Evolutionary conservation across 2,329 filamentous ascomycete species (phyloP), one percentile per base, ranked within the genome.

Genomic region (Leptographium galeiforme): DNA sequence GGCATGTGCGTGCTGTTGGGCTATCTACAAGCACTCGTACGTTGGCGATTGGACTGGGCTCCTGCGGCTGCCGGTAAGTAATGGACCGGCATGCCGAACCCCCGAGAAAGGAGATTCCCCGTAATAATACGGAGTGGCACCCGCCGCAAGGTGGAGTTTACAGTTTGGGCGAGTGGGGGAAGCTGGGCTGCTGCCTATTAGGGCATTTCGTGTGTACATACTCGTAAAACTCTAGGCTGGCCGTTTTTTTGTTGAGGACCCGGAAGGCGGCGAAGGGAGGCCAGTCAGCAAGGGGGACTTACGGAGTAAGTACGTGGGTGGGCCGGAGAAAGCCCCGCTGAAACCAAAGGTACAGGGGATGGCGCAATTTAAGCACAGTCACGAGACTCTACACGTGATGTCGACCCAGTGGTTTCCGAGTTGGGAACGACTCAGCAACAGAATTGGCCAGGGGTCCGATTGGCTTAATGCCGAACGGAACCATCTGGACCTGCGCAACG

Each of bases 391-490:
- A 36, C 34, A 36, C 33, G 46, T 48, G 46, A 48, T 11, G 4
- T 13, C 5, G 3, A 6, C 6, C 18, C 11, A 48, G 33, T 2
- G 38, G 10, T 10, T 6, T 13, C 16, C n/a, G n/a, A 25, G 25
- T 2, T 25, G 25, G 25, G 25, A 25, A 3, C 46, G 7, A 48
- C 47, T 48, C 45, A 48, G 45, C 45, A 36, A 34, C 45, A 48
- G 2, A 4, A 38, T 4, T 18, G n/a, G 13, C 16, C 8, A 25
- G 32, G 46, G 46, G 32, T 25, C 48, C 48, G 25, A 49, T 49
- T 49, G 48, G 48, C 48, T 48, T 34, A 48, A 38, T 33, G n/a
- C 44, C 30, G n/a, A 49, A 49, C 48, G 48, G 33, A 48, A 36
- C 41, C 18, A 48, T 49, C 48, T 49, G 48, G 47, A 4, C 19